Percentiles rank a stretch among this genome's conserved stretches.
Conservation (phyloP, 345 rosid species). For the Acer yangbiense region DNA sequence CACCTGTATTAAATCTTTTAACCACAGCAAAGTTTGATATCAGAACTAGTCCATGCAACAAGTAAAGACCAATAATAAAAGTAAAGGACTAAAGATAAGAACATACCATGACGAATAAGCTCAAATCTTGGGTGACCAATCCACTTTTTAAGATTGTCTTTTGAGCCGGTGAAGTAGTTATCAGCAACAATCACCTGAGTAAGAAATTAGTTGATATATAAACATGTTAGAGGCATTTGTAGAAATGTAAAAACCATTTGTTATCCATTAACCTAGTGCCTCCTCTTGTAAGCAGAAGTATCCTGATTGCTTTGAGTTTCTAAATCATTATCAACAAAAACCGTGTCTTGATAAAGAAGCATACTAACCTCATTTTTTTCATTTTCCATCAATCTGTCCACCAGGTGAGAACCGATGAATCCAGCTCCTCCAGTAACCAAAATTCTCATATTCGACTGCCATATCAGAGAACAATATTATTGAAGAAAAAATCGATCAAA, state of each 20-base stretch:
- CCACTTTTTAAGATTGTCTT: slow-evolving; percentile 86
- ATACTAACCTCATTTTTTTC: slow-evolving; percentile 82
- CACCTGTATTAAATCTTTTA: not conserved
- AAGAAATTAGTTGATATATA: slow-evolving; percentile 1
- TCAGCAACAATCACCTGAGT: slow-evolving; percentile 84
- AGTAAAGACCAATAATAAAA: not conserved
- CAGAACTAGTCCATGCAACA: slow-evolving; percentile 3
- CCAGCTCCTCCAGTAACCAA: slow-evolving; percentile 98
- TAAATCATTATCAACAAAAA: not conserved
- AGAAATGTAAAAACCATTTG: not conserved
- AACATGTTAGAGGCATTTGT: slow-evolving; percentile 1
- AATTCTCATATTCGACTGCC: slow-evolving; percentile 92
- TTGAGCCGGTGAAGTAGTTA: slow-evolving; percentile 92
- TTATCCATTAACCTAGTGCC: no score
- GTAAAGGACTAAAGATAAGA: slow-evolving; percentile 8
- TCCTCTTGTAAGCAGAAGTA: no score
- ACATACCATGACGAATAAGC: slow-evolving; percentile 91
- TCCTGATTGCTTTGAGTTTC: not conserved
- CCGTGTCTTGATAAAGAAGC: not conserved
- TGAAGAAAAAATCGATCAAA: slow-evolving; percentile 13
- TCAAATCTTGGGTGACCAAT: slow-evolving; percentile 96
- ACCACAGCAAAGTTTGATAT: not conserved
- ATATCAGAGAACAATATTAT: slow-evolving; percentile 18
- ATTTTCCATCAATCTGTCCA: slow-evolving; percentile 89
- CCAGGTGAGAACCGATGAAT: slow-evolving; percentile 94